Evolutionary conservation across 2,329 filamentous ascomycete species (phyloP).

Genomic region (Colletotrichum abscissum): DNA sequence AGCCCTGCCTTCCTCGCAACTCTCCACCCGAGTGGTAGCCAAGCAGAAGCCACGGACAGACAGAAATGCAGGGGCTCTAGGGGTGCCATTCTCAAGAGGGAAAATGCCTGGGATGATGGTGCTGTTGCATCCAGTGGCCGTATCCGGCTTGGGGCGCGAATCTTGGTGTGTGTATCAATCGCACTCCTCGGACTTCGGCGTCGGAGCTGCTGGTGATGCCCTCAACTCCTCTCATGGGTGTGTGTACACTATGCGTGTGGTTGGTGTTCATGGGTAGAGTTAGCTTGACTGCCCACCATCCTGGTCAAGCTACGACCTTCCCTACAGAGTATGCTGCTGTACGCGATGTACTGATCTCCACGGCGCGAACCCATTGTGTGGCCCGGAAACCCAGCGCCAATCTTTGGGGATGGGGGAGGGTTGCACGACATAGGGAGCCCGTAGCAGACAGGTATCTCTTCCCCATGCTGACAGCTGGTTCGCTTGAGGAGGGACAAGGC

Average conservation of each 20-base stretch:
- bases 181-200: background rate
- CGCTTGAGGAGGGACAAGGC: background rate
- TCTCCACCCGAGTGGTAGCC: constrained; percentile 10
- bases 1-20: background rate
- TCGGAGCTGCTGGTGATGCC: background rate
- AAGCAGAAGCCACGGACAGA: constrained; percentile 1
- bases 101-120: background rate
- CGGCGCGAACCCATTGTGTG: constrained; percentile 2
- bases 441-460: background rate
- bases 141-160: background rate
- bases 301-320: background rate
- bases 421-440: background rate
- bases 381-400: constrained; percentile 16
- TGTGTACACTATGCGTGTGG: background rate
- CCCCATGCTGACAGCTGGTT: constrained; percentile 6
- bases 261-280: background rate
- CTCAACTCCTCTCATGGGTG: background rate
- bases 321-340: background rate
- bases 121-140: background rate
- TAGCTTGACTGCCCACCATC: background rate
- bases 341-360: constrained; percentile 6
- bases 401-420: background rate
- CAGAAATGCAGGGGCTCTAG: background rate
- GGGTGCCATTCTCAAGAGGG: background rate
- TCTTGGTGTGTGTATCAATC: background rate